A percentile compares a stretch with the other conserved stretches of the same genome.
These are phyloP conservation scores for Eucalyptus regnans DNA, from an alignment of 345 rosid genomes.

Conservation along the genomic window DNA sequence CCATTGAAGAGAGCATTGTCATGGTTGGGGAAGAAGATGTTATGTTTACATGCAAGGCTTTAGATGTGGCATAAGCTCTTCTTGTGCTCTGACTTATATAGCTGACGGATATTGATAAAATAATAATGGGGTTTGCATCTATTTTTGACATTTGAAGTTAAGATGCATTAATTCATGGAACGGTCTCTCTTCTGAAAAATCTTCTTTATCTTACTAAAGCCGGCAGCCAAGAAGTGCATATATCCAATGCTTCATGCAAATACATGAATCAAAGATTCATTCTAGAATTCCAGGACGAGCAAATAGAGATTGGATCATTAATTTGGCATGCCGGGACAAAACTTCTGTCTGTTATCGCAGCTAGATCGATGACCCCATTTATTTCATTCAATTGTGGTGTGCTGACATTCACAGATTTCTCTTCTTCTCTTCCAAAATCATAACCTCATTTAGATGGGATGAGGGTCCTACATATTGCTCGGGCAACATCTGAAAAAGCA, in stretches of 20 bases:
- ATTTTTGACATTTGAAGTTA: background rate
- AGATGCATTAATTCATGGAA: background rate
- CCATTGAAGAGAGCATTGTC: background rate
- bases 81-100: background rate
- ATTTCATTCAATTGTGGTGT: background rate
- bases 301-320: background rate
- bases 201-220: background rate
- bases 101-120: background rate
- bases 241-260: background rate
- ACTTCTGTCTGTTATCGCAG: rapidly evolving
- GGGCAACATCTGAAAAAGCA: background rate
- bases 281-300: background rate
- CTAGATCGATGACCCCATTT: background rate
- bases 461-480: background rate
- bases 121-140: background rate
- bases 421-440: background rate
- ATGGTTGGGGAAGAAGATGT: background rate
- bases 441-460: background rate
- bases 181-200: background rate
- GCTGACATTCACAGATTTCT: background rate
- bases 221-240: background rate
- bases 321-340: background rate
- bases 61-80: background rate
- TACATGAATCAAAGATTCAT: background rate
- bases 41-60: background rate